Conservation (phyloP, 2,329 filamentous ascomycete species). For the Podosphaera leucotricha region DNA sequence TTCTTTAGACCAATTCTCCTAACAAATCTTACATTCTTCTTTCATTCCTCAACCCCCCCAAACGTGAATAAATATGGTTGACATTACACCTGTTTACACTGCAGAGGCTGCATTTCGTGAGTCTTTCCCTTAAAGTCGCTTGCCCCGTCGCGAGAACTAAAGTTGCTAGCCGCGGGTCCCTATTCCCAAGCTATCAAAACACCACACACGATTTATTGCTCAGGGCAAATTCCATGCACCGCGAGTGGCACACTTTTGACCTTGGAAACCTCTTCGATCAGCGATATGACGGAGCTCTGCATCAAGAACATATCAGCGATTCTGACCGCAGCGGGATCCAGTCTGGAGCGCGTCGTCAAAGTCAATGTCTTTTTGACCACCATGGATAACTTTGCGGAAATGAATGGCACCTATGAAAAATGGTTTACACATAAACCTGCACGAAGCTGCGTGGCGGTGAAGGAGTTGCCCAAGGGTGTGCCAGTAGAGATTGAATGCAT, state of each 20-base stretch:
- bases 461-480: conserved; percentile 69
- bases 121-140: conserved; percentile 1
- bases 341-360: conserved; percentile 58
- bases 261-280: conserved; percentile 32
- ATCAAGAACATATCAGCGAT: conserved; percentile 51
- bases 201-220: conserved; percentile 40
- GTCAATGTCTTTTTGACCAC: conserved; percentile 58
- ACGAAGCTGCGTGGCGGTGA: conserved; percentile 77
- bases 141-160: not conserved
- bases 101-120: conserved; percentile 16
- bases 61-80: conserved; percentile 11
- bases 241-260: conserved; percentile 14
- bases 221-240: conserved; percentile 23
- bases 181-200: conserved; percentile 41
- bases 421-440: conserved; percentile 60
- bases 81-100: conserved; percentile 14
- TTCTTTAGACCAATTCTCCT: too few relatives aligned
- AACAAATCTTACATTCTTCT: too few relatives aligned
- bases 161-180: conserved; percentile 10
- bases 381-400: conserved; percentile 38
- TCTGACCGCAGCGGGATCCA: conserved; percentile 34
- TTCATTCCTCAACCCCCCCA: too few relatives aligned
- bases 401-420: conserved; percentile 31
- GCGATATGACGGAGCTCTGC: conserved; percentile 40
- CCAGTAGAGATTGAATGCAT: conserved; percentile 85